phyloP scores from a whole-genome alignment of 2,329 filamentous ascomycete species.

The Botryotinia narcissicola region DNA sequence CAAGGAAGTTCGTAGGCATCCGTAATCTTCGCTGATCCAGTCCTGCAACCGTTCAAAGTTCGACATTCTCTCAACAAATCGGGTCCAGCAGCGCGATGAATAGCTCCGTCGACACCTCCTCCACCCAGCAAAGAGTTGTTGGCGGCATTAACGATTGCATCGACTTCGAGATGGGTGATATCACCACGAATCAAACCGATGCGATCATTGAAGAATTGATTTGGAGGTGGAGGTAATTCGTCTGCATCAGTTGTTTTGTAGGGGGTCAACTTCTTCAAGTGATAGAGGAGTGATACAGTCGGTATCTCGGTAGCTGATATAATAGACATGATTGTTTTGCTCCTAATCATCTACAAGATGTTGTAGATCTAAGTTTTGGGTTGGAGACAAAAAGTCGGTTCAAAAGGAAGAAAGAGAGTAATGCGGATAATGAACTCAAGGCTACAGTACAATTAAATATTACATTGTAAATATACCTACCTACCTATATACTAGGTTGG shows the following conservation, averaged over 20 bases:
- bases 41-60: slow-evolving; percentile 68
- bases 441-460: not conserved
- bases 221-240: slow-evolving; percentile 39
- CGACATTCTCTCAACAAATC: slow-evolving; percentile 67
- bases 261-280: slow-evolving; percentile 35
- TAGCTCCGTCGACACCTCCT: slow-evolving; percentile 87
- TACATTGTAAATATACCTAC: not conserved
- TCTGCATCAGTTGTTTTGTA: slow-evolving; percentile 27
- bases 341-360: slow-evolving; percentile 24
- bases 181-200: slow-evolving; percentile 71
- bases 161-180: slow-evolving; percentile 75
- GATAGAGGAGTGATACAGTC: slow-evolving; percentile 37
- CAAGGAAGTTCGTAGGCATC: slow-evolving; percentile 72
- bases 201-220: slow-evolving; percentile 63
- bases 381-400: not conserved
- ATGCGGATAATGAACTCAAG: not conserved
- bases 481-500: not conserved
- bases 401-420: not conserved
- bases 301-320: slow-evolving; percentile 36
- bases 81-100: slow-evolving; percentile 77
- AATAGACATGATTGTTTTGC: slow-evolving; percentile 33
- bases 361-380: not conserved
- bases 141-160: slow-evolving; percentile 91
- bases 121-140: slow-evolving; percentile 77
- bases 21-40: slow-evolving; percentile 82